Conservation (phyloP, 2,329 filamentous ascomycete species). For the Aureobasidium sp. region DNA sequence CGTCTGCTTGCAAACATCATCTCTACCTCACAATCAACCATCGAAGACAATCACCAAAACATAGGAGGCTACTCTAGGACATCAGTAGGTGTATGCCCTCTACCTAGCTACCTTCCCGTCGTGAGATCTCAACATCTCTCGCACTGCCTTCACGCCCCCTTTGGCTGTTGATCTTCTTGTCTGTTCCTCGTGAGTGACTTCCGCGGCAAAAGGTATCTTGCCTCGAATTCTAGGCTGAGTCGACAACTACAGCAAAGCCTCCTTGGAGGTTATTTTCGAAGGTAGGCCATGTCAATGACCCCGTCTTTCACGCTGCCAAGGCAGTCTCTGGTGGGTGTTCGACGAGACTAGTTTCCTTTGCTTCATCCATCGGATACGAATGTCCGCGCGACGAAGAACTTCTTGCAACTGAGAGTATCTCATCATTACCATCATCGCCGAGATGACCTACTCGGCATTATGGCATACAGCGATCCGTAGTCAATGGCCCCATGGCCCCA, state of each 20-base stretch:
- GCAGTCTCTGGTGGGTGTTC: neutral
- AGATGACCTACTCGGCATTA: neutral
- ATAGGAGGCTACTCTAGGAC: neutral
- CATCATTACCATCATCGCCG: neutral
- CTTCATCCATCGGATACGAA: neutral
- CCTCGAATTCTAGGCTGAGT: constrained; percentile 2
- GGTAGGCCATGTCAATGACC: constrained; percentile 5
- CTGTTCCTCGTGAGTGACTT: constrained; percentile 5
- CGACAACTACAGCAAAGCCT: neutral
- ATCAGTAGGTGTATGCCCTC: constrained; percentile 2
- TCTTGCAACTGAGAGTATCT: neutral
- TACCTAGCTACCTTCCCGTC: neutral
- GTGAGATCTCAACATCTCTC: constrained; percentile 12
- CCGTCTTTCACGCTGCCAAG: neutral
- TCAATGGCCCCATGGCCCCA: neutral
- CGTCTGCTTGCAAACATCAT: neutral
- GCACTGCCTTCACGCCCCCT: neutral
- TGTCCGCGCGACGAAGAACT: neutral
- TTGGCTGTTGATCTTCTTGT: neutral
- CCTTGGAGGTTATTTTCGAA: neutral
- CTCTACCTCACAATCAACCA: neutral
- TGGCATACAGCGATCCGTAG: neutral
- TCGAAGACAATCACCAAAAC: neutral
- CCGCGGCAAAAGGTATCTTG: neutral
- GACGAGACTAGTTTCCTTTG: neutral